Conservation (phyloP, 2,329 filamentous ascomycete genomes). For the Phialemonium atrogriseum region DNA sequence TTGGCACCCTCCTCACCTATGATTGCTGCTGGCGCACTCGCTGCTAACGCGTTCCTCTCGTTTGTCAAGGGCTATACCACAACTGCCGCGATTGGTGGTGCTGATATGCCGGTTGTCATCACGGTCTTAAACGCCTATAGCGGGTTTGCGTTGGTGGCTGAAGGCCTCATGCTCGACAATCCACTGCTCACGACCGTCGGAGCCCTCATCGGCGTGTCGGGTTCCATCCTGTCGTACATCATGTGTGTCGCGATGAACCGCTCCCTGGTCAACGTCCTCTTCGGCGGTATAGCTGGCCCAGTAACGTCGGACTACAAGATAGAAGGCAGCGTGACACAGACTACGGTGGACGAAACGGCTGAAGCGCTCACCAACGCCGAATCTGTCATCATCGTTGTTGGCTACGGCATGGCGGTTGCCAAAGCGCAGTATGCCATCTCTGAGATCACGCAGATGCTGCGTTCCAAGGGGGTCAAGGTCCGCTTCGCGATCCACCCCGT, state of each 20-base stretch:
- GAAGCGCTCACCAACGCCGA: conserved; percentile 69
- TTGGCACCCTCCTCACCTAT: conserved; percentile 72
- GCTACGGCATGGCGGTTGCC: conserved; percentile 90
- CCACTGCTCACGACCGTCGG: conserved; percentile 77
- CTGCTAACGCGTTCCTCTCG: conserved; percentile 67
- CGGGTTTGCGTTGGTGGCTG: conserved; percentile 81
- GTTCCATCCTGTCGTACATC: conserved; percentile 82
- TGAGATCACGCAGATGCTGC: conserved; percentile 67
- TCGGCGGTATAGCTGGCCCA: conserved; percentile 67
- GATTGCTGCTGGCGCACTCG: conserved; percentile 70
- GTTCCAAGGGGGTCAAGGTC: conserved; percentile 69
- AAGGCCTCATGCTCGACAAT: conserved; percentile 88
- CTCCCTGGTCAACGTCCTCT: conserved; percentile 80
- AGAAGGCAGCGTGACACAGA: conserved; percentile 71
- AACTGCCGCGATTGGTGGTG: conserved; percentile 82
- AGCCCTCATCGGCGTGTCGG: conserved; percentile 79
- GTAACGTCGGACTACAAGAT: conserved; percentile 61
- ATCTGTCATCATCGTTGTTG: conserved; percentile 81
- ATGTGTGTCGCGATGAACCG: conserved; percentile 89
- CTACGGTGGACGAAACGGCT: conserved; percentile 71
- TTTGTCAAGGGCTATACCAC: conserved; percentile 85
- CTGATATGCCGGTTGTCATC: conserved; percentile 88
- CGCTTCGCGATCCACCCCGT: conserved; percentile 88
- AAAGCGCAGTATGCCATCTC: conserved; percentile 89
- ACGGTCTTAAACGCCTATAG: conserved; percentile 88